Percentiles rank a stretch among this genome's conserved stretches.
These are phyloP conservation scores for Ascosphaera acerosa DNA, from an alignment of 2,329 filamentous ascomycete species.

Conservation along the genomic window DNA sequence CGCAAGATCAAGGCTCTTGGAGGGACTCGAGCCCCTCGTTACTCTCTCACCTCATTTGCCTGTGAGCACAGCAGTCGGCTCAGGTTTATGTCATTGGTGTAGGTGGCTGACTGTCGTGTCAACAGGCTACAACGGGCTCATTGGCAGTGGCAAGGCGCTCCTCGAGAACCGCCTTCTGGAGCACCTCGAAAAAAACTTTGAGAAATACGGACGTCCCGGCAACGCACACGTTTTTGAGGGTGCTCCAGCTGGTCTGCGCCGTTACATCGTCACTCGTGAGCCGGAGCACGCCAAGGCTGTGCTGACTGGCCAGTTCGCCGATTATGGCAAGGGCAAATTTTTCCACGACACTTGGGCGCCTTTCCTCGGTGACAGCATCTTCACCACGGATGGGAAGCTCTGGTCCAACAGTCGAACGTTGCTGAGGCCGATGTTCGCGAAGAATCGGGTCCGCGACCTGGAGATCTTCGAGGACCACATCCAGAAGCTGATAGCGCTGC, in stretches of 20 bases:
- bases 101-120: neutral
- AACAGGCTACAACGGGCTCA: neutral
- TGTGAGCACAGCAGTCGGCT: too few relatives aligned
- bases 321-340: constrained; percentile 53
- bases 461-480: constrained; percentile 53
- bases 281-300: constrained; percentile 65
- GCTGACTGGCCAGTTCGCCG: constrained; percentile 48
- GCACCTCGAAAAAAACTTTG: neutral
- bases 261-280: constrained; percentile 44
- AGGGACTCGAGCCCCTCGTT: constrained; percentile 2
- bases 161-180: constrained; percentile 11
- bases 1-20: constrained; percentile 2
- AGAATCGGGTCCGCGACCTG: constrained; percentile 50
- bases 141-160: constrained; percentile 3
- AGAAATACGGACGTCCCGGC: neutral
- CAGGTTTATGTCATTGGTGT: too few relatives aligned
- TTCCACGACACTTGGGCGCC: constrained; percentile 48
- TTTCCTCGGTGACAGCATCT: constrained; percentile 33
- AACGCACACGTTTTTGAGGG: neutral
- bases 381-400: constrained; percentile 42
- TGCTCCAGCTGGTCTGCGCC: constrained; percentile 6
- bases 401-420: constrained; percentile 54
- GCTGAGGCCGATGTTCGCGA: constrained; percentile 54
- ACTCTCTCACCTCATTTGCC: too few relatives aligned
- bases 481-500: constrained; percentile 36